Conservation (phyloP, 78 protist genomes). For the Reticulomyxa filosa region DNA sequence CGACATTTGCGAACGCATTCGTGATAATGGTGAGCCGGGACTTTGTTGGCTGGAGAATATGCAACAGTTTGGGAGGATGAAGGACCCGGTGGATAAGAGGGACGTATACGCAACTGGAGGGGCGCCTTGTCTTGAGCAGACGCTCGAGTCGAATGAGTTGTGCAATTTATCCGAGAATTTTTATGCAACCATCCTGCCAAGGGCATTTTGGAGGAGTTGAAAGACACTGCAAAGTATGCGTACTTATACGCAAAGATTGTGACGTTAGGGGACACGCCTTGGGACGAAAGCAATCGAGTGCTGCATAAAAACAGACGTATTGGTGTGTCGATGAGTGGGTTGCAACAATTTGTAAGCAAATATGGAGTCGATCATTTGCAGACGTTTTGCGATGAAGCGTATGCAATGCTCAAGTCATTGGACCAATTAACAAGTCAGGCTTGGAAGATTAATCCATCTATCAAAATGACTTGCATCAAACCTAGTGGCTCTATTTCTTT, state of each 20-base stretch:
- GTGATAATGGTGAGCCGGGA: conserved; percentile 74
- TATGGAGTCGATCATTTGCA: too few species aligned
- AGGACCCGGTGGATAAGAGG: not conserved
- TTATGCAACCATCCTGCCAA: conserved; percentile 48
- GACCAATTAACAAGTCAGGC: too few species aligned
- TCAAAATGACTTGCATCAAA: conserved; percentile 62
- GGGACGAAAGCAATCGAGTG: conserved; percentile 51
- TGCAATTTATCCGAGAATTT: conserved; percentile 73
- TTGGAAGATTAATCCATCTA: too few species aligned
- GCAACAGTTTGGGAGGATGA: conserved; percentile 48
- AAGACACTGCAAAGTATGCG: conserved; percentile 39
- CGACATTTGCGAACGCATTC: conserved; percentile 12
- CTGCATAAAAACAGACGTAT: conserved; percentile 55
- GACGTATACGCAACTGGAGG: conserved; percentile 48
- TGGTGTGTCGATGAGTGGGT: conserved; percentile 63
- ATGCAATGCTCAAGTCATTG: too few species aligned
- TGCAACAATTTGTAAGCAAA: conserved; percentile 44
- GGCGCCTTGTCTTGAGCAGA: conserved; percentile 70
- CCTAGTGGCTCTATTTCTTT: conserved; percentile 71
- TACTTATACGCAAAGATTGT: conserved; percentile 66
- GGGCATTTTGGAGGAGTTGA: conserved; percentile 28
- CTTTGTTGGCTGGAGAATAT: conserved; percentile 67
- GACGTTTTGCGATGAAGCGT: conserved; percentile 55
- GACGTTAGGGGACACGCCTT: conserved; percentile 58
- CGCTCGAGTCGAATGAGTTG: conserved; percentile 59